Evolutionary conservation across 164 flowering plant species (phyloP), one percentile per base, ranked within the genome.

Genomic region (Euptelea pleiosperma): DNA sequence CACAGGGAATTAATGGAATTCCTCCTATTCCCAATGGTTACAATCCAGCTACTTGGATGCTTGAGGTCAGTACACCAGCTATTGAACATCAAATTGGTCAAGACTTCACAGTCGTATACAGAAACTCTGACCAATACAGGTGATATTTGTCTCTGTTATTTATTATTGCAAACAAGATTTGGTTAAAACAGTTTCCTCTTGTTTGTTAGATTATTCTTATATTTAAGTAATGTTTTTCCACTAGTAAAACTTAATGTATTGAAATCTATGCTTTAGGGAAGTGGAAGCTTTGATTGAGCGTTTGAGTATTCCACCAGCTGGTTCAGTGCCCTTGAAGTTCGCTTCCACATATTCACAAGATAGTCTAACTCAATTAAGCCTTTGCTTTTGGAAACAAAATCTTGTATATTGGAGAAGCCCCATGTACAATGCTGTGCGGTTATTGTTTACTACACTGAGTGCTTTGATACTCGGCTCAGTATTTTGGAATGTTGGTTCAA

Each of bases 11-110:
- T 49, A 42, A 24, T 28, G 96, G 89, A 58, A 68, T 84, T 15
- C 66, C 87, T 40, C 84, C 74, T 15, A 85, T 88, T 36, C 74
- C 84, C 8, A 49, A 48, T 61, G 95, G 86, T 22, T 89, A 85
- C 58, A 92, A 89, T 75, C 98, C 98, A 28, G 98, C 98, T 19
- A 89, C 96, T 41, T 92, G 98, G 98, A 81, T 92, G 93, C 91
- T 92, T 42, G 96, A 92, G 72, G 67, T 88, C 60, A 89, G 76
- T 61, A 89, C 93, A 30, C 74, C 86, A 37, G 82, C 86, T 41
- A 59, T 74, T 45, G 98, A 92, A 64, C 79, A 70, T 58, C 82
- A 58, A 64, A 64, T 86, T 47, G 84, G 82, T 21, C 44, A 46
- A 50, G 95, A 92, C 67, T 86, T 92, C 64, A 82, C 91, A 1